These are phyloP conservation scores for Ramichloridium luteum DNA, from an alignment of 2,329 filamentous ascomycete genomes.

Conservation along the genomic window DNA sequence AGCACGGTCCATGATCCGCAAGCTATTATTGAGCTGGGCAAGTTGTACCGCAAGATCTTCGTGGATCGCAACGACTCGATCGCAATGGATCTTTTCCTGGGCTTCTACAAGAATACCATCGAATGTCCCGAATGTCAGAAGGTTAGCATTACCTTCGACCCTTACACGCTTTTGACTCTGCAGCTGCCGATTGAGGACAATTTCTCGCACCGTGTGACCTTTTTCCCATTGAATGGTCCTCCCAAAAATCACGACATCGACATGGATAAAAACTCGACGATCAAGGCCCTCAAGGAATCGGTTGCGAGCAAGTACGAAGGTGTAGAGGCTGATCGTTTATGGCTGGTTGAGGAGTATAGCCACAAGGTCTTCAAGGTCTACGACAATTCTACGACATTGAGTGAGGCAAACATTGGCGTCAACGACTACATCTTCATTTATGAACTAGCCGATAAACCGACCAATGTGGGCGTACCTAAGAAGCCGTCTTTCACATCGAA, in stretches of 20 bases:
- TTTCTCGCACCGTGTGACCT: slow-evolving; percentile 64
- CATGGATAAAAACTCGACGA: slow-evolving; percentile 60
- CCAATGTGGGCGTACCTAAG: slow-evolving; percentile 54
- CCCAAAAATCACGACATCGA: slow-evolving; percentile 68
- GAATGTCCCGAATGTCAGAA: slow-evolving; percentile 85
- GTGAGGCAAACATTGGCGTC: slow-evolving; percentile 54
- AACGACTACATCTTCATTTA: slow-evolving; percentile 57
- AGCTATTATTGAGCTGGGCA: slow-evolving; percentile 72
- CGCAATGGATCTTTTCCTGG: slow-evolving; percentile 88
- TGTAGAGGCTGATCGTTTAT: slow-evolving; percentile 49
- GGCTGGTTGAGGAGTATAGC: slow-evolving; percentile 72
- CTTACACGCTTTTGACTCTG: slow-evolving; percentile 86
- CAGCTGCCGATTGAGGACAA: slow-evolving; percentile 78
- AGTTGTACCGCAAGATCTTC: slow-evolving; percentile 84
- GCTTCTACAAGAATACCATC: slow-evolving; percentile 96
- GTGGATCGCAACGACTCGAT: slow-evolving; percentile 88
- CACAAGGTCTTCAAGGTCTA: slow-evolving; percentile 80
- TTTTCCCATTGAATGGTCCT: slow-evolving; percentile 59
- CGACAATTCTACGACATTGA: slow-evolving; percentile 54
- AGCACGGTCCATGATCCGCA: slow-evolving; percentile 77
- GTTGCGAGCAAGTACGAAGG: slow-evolving; percentile 42
- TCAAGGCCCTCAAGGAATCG: slow-evolving; percentile 54
- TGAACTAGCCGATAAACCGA: slow-evolving; percentile 67
- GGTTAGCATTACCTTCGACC: slow-evolving; percentile 97
- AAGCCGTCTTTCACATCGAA: slow-evolving; percentile 35